A percentile compares a stretch with the other conserved stretches of the same genome.
Conservation (phyloP, 352 stramenopile genomes). For the Globisporangium solare region DNA sequence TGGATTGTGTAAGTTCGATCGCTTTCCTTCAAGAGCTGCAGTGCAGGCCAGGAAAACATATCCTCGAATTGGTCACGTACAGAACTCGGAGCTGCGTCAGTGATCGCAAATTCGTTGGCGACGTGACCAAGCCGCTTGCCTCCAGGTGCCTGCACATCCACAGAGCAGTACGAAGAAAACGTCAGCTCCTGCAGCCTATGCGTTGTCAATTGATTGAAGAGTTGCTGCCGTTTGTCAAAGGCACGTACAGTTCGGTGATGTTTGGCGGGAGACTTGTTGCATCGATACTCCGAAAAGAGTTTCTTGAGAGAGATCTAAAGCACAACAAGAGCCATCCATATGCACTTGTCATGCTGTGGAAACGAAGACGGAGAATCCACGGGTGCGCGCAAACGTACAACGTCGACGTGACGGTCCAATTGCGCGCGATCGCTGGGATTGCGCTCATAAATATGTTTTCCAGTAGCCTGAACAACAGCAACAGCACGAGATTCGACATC, state of each 20-base stretch:
- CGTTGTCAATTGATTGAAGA: background rate
- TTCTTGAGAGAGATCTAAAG: slow-evolving; percentile 11
- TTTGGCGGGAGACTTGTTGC: slow-evolving; percentile 2
- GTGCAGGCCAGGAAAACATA: background rate
- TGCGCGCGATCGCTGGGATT: slow-evolving; percentile 8
- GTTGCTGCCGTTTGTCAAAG: too few species aligned
- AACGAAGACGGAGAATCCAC: background rate
- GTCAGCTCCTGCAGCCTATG: background rate
- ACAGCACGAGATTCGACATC: background rate
- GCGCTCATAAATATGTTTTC: slow-evolving; percentile 9
- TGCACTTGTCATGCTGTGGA: too few species aligned
- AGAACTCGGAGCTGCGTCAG: slow-evolving; percentile 8
- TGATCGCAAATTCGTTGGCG: slow-evolving; percentile 6
- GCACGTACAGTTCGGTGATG: slow-evolving; percentile 10
- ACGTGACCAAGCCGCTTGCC: slow-evolving; percentile 1
- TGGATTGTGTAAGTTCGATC: too few species aligned
- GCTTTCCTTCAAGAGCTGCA: too few species aligned
- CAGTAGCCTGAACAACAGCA: slow-evolving; percentile 1
- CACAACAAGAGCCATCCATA: background rate
- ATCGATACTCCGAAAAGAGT: slow-evolving; percentile 2
- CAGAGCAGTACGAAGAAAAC: background rate
- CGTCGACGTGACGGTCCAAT: slow-evolving; percentile 12
- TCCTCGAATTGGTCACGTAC: slow-evolving; percentile 1
- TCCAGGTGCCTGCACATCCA: slow-evolving; percentile 8
- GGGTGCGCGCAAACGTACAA: slow-evolving; percentile 3